phyloP scores from a whole-genome alignment of 1,139 yeast genomes.

The Candida neerlandica region DNA sequence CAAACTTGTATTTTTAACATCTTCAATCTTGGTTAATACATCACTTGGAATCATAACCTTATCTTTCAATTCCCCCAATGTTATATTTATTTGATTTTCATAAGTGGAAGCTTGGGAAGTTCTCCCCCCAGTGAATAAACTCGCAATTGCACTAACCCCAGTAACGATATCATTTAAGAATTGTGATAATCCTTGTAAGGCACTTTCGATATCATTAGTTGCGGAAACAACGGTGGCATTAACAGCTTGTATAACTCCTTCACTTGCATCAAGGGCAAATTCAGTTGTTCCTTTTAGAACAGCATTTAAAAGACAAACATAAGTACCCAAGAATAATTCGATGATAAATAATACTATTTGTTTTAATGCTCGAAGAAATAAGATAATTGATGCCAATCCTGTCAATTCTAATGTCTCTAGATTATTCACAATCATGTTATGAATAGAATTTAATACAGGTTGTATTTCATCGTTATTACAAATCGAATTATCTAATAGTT shows the following conservation, averaged over 20 bases:
- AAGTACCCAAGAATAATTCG: slow-evolving; percentile 80
- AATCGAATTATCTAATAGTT: slow-evolving; percentile 32
- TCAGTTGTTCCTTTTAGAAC: slow-evolving; percentile 72
- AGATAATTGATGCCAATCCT: slow-evolving; percentile 12
- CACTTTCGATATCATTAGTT: slow-evolving; percentile 63
- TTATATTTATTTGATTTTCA: slow-evolving; percentile 54
- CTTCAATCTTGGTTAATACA: slow-evolving; percentile 54
- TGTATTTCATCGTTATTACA: slow-evolving; percentile 23
- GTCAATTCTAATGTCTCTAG: slow-evolving; percentile 13
- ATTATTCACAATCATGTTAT: slow-evolving; percentile 13
- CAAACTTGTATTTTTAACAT: slow-evolving; percentile 42
- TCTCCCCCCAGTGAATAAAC: slow-evolving; percentile 58
- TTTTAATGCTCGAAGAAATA: slow-evolving; percentile 47
- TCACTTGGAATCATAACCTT: slow-evolving; percentile 65
- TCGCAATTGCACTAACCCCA: slow-evolving; percentile 49
- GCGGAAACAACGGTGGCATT: slow-evolving; percentile 59
- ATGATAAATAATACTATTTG: slow-evolving; percentile 63
- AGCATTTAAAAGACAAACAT: slow-evolving; percentile 77
- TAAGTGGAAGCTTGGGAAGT: slow-evolving; percentile 24
- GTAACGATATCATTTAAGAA: slow-evolving; percentile 49
- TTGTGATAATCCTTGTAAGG: slow-evolving; percentile 54
- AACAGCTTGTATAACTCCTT: slow-evolving; percentile 57
- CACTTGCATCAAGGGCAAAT: slow-evolving; percentile 74
- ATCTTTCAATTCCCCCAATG: slow-evolving; percentile 52
- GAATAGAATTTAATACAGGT: slow-evolving; percentile 15